Evolutionary conservation across 345 rosid species (phyloP).

Genomic region (Eutrema heterophyllum): DNA sequence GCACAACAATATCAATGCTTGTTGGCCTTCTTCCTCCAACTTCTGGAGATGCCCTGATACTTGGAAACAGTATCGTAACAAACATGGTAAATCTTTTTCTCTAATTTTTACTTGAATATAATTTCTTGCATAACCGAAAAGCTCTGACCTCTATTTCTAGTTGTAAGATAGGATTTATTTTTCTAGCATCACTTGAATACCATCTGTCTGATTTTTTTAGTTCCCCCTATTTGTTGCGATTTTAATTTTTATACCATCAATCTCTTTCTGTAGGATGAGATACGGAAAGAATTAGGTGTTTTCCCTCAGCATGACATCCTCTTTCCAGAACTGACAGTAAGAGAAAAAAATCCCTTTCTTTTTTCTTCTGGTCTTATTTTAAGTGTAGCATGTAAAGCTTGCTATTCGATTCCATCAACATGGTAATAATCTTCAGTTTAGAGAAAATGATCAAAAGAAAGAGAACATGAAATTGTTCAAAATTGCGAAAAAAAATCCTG

Average conservation of each 20-base stretch:
- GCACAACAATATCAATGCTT: conserved; percentile 99
- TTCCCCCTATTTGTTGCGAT: neutral
- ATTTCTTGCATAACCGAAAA: neutral
- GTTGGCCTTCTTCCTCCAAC: conserved; percentile 97
- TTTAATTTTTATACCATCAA: conserved; percentile 3
- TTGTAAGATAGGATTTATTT: conserved; percentile 1
- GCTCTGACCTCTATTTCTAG: neutral
- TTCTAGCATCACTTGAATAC: neutral
- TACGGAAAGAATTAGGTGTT: conserved; percentile 82
- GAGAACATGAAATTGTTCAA: too few species aligned
- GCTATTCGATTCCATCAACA: neutral
- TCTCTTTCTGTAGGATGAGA: conserved; percentile 62
- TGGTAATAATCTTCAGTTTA: too few species aligned
- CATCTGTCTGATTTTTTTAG: neutral
- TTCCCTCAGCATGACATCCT: conserved; percentile 97
- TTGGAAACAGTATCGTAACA: conserved; percentile 73
- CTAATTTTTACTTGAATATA: conserved; percentile 2
- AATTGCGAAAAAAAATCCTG: too few species aligned
- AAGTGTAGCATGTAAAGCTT: neutral
- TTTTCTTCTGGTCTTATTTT: conserved; percentile 17
- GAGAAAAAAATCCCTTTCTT: conserved; percentile 24
- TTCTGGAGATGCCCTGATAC: conserved; percentile 87
- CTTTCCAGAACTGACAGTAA: conserved; percentile 92
- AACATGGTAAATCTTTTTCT: conserved; percentile 55
- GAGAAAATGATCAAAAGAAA: too few species aligned